Evolutionary conservation across 2,329 filamentous ascomycete species (phyloP).

Genomic region (Cladosporium cucumerinum): DNA sequence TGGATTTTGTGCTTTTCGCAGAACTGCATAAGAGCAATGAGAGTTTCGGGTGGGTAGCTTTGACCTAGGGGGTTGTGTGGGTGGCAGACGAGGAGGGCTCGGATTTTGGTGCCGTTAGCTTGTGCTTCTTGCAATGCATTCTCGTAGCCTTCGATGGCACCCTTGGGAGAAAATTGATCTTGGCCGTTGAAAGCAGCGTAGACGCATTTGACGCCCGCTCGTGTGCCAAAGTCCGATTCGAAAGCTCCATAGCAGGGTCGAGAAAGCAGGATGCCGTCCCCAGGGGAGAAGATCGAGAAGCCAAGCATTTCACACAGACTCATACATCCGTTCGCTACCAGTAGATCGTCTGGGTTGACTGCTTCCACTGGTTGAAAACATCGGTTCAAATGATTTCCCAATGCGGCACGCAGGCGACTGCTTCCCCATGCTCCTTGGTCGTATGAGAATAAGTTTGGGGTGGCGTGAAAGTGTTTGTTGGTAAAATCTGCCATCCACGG

Average conservation of each 20-base stretch:
- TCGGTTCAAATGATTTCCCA: constrained; percentile 43
- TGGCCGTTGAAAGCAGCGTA: constrained; percentile 38
- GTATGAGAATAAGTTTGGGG: constrained; percentile 33
- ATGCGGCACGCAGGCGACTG: constrained; percentile 38
- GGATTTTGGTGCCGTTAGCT: constrained; percentile 35
- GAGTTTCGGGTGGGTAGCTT: constrained; percentile 28
- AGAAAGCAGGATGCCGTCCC: constrained; percentile 47
- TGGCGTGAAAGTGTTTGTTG: constrained; percentile 5
- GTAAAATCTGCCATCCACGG: constrained; percentile 9
- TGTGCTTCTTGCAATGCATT: constrained; percentile 34
- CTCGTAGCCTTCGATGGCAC: constrained; percentile 38
- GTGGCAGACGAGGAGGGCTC: constrained; percentile 43
- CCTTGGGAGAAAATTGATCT: constrained; percentile 38
- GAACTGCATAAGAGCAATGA: constrained; percentile 29
- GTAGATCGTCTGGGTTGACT: constrained; percentile 38
- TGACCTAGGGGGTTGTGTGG: constrained; percentile 44
- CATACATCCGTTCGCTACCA: constrained; percentile 43
- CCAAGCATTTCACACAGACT: constrained; percentile 44
- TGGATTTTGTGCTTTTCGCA: constrained; percentile 34
- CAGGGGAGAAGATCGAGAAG: constrained; percentile 42
- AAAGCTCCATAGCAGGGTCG: constrained; percentile 50
- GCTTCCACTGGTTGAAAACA: constrained; percentile 38
- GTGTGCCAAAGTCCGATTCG: constrained; percentile 47
- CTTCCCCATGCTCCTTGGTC: constrained; percentile 39
- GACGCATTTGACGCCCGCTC: constrained; percentile 39